Percentiles rank a stretch among this genome's conserved stretches.
Evolutionary conservation across 306 rosid genomes (phyloP).

Genomic region (Casuarina glauca): DNA sequence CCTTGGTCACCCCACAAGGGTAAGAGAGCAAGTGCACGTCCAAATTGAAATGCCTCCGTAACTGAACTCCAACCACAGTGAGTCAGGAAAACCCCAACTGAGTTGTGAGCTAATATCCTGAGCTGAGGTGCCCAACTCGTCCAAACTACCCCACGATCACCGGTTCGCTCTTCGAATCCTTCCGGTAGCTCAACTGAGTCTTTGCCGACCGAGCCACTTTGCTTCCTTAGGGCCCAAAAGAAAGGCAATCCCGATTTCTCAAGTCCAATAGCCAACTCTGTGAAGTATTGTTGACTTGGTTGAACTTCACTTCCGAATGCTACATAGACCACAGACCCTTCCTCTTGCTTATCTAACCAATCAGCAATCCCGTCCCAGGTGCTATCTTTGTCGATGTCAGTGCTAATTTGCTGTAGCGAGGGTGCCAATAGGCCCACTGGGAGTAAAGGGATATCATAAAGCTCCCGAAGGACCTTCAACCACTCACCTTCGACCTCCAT

Average conservation of each 20-base stretch:
- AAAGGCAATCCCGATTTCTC: constrained; percentile 51
- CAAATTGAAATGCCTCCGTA: constrained; percentile 30
- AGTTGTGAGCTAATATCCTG: constrained; percentile 50
- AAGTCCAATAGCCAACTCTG: constrained; percentile 50
- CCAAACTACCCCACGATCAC: constrained; percentile 48
- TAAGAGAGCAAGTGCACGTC: constrained; percentile 18
- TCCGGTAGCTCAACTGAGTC: constrained; percentile 40
- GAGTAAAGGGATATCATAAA: constrained; percentile 21
- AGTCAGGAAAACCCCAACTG: constrained; percentile 53
- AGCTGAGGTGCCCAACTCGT: constrained; percentile 57
- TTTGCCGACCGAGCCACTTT: not conserved
- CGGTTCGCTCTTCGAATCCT: constrained; percentile 50
- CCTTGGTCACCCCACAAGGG: constrained; percentile 35
- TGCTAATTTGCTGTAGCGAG: not conserved
- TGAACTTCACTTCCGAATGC: constrained; percentile 41
- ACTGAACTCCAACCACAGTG: constrained; percentile 61
- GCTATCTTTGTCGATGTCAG: not conserved
- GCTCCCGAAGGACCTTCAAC: constrained; percentile 24
- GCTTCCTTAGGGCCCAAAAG: constrained; percentile 60
- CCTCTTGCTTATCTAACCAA: constrained; percentile 28
- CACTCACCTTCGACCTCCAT: constrained; percentile 28
- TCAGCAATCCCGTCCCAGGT: not conserved
- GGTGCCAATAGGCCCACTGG: constrained; percentile 29
- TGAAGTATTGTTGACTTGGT: constrained; percentile 22
- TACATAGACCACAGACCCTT: constrained; percentile 2